Evolutionary conservation across 352 stramenopile species (phyloP), one percentile per base, ranked within the genome.

Genomic region (Blastocystis sp.): DNA sequence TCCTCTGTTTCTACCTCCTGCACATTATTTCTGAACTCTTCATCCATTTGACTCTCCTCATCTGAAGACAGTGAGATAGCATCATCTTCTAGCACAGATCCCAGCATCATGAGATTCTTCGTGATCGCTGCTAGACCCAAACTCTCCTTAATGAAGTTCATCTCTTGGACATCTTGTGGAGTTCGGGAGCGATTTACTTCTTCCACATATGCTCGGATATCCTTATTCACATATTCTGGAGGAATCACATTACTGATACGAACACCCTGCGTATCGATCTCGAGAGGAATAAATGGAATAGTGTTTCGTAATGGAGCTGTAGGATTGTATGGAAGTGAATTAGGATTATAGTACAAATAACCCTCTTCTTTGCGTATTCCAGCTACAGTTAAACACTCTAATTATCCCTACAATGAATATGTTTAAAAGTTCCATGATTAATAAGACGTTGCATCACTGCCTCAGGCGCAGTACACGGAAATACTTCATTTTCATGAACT

Each of bases 71-170:
- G 27, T 5, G n/a, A 51, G 30, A 84, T 30, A 17, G 15, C 42
- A 44, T 84, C 73, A 57, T 84, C 73, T 0, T 84, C 73, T 4
- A 84, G 33, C 1, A 84, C 73, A 11, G 73, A 84, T 19, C 73
- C 73, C 27, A 84, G 27, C 73, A 84, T 66, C 73, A 84, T 84
- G 53, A 84, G 73, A 53, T 84, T 84, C 27, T 66, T 30, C 15
- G 42, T 3, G 4, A 84, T 64, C 30, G 51, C 68, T n/a, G 30
- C n/a, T 9, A 84, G 53, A 33, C 59, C 22, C 24, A 84, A 57
- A 51, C 35, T 66, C 56, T 66, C 44, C 53, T 84, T 64, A 4
- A 84, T 66, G 1, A 68, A 44, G 6, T 27, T 30, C 51, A 66
- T 84, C 51, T 84, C 73, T 42, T 64, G 30, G 11, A 66, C 27